Conservation (phyloP, 2,329 filamentous ascomycete species). For the Cladosporium phlei region DNA sequence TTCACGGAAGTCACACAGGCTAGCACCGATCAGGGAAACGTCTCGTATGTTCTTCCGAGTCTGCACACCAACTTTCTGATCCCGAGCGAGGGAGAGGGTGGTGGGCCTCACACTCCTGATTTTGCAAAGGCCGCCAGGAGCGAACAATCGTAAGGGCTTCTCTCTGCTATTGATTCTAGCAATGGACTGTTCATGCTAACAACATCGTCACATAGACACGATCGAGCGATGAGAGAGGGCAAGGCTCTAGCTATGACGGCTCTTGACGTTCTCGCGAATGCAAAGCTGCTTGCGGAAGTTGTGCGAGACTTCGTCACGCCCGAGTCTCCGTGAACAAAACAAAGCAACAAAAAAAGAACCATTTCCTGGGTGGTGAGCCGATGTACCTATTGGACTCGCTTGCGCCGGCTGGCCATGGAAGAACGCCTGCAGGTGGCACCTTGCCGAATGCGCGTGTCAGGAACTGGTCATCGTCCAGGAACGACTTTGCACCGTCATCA, state of each 20-base stretch:
- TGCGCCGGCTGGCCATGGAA: too few relatives aligned
- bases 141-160: slow-evolving; percentile 32
- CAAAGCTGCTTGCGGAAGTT: slow-evolving; percentile 23
- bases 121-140: slow-evolving; percentile 36
- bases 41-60: slow-evolving; percentile 55
- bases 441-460: too few relatives aligned
- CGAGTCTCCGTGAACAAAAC: too few relatives aligned
- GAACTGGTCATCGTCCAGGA: too few relatives aligned
- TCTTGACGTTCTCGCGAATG: slow-evolving; percentile 31
- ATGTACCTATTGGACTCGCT: too few relatives aligned
- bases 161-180: slow-evolving; percentile 21
- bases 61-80: slow-evolving; percentile 50
- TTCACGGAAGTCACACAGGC: slow-evolving; percentile 45
- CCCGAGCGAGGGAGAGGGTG: slow-evolving; percentile 30
- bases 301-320: slow-evolving; percentile 30
- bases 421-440: too few relatives aligned
- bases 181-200: background rate
- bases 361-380: too few relatives aligned
- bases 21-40: slow-evolving; percentile 57
- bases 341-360: too few relatives aligned
- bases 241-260: slow-evolving; percentile 34
- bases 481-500: too few relatives aligned
- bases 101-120: slow-evolving; percentile 38
- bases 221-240: slow-evolving; percentile 26
- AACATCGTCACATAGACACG: background rate